Conservation (phyloP, 73 alveolate genomes). For the Chromera velia region DNA sequence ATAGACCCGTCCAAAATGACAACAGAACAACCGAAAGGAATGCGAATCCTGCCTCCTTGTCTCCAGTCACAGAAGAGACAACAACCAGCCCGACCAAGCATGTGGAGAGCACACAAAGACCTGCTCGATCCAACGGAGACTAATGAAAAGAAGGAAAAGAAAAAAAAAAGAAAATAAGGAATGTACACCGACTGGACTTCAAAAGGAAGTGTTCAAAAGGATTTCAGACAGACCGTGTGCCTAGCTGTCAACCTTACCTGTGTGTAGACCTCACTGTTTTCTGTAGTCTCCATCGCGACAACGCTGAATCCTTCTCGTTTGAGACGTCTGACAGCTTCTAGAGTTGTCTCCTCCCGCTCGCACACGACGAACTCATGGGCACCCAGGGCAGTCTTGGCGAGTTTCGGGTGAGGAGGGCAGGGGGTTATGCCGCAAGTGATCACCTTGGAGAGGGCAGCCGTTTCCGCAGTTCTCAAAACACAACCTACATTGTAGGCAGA, state of each 20-base stretch:
- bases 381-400: neutral
- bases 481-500: neutral
- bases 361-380: neutral
- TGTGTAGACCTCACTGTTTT: neutral
- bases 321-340: neutral
- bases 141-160: neutral
- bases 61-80: no score
- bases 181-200: neutral
- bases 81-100: no score
- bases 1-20: no score
- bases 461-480: neutral
- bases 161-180: neutral
- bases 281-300: neutral
- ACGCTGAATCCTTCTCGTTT: neutral
- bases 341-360: neutral
- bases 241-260: no score
- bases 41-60: no score
- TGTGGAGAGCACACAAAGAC: no score
- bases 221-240: no score
- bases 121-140: neutral
- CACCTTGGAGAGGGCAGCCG: neutral
- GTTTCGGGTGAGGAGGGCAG: neutral
- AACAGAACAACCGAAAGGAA: no score
- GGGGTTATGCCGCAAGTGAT: neutral
- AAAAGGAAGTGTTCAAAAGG: no score